Conservation (phyloP, 495 filamentous ascomycete species). For the Penicillium cosmopolitanum region DNA sequence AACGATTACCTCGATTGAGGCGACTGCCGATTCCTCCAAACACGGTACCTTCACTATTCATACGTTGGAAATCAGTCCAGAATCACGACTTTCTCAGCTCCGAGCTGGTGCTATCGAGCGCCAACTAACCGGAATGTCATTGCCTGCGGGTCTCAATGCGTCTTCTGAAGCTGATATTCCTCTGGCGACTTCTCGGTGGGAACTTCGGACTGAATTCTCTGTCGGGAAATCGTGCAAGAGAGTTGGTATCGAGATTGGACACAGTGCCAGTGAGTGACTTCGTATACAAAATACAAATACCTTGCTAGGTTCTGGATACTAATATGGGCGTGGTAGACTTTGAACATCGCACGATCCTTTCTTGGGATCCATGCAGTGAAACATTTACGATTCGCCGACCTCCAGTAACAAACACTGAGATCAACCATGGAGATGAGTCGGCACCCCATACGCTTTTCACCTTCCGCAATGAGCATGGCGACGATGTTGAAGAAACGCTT, state of each 20-base stretch:
- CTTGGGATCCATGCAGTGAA: conserved; percentile 34
- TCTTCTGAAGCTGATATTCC: conserved; percentile 10
- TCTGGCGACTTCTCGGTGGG: conserved; percentile 34
- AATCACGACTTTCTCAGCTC: conserved; percentile 31
- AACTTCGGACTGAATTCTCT: conserved; percentile 34
- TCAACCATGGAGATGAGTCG: conserved; percentile 37
- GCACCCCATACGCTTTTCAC: conserved; percentile 46
- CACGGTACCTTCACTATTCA: conserved; percentile 34
- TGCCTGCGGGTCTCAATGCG: neutral
- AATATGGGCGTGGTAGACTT: conserved; percentile 14
- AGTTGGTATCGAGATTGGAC: conserved; percentile 37
- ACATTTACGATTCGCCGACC: conserved; percentile 42
- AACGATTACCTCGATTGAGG: conserved; percentile 41
- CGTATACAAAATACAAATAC: neutral
- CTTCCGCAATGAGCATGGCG: conserved; percentile 15
- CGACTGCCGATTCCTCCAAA: conserved; percentile 12
- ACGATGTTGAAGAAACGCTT: conserved; percentile 36
- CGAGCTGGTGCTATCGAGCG: conserved; percentile 21
- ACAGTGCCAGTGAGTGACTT: conserved; percentile 27
- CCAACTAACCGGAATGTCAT: conserved; percentile 4
- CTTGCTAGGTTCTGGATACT: neutral
- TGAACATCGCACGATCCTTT: conserved; percentile 28
- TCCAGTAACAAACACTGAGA: conserved; percentile 16
- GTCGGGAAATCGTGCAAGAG: conserved; percentile 29
- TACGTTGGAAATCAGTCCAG: conserved; percentile 39